Base-by-base conservation (phyloP, 2,329 filamentous ascomycete genomes). In the Venturia aucupariae region DNA sequence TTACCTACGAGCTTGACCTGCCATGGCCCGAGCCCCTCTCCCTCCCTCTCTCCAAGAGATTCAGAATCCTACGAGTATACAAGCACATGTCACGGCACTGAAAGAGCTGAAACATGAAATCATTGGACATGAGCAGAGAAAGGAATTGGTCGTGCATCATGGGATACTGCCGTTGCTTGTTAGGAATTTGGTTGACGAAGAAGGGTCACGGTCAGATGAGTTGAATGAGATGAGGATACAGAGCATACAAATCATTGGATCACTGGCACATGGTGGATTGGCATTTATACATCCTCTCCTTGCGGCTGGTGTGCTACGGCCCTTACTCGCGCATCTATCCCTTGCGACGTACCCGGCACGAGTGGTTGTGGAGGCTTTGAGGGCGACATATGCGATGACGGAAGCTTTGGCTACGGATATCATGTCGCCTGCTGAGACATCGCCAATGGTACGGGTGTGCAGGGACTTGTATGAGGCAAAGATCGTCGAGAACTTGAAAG, bases 201-300 rank as follows among this genome's bases (percentile, higher is more conserved):
- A 44, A 15, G 35, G 38, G 27, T 72, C 32, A 68, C 27, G 35
- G 27, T 32, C 27, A 32, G 15, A 72, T 54, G 68, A 69, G 61
- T 67, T 72, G 32, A 57, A 57, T 64, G 81, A 84, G 55, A 81
- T 87, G 60, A 84, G 86, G 68, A 79, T 94, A 65, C 90, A 96
- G 73, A 88, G 89, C n/a, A 83, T 92, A 46, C 86, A 95, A 68
- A 83, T 97, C n/a, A 79, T 96, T 42, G 87, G 88, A 59, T 94
- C 90, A 74, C 84, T 97, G 72, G 90, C 91, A 65, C 87, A 89
- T 76, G 92, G 92, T 92, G 92, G 93, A 6, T 85, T 90, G 55
- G 79, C 87, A 19, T 96, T 94, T 74, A 82, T 96, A 51, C 77
- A 82, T 7, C 89, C 92, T 19, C 80, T 97, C 35, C 80, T 91